Conservation (phyloP, 495 filamentous ascomycete genomes). For the Penicillium cataractarum region DNA sequence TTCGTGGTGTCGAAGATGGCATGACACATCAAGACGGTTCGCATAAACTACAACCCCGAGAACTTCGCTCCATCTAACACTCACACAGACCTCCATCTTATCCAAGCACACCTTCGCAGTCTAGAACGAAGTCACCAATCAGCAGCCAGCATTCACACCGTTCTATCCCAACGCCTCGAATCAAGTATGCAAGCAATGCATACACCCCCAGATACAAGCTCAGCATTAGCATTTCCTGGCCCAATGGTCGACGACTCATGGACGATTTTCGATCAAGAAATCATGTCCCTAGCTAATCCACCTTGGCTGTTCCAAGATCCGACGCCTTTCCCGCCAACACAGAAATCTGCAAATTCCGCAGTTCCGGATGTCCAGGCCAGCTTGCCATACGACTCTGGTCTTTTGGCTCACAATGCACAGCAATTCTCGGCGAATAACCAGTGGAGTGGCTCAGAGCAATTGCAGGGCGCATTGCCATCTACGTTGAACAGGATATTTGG, state of each 20-base stretch:
- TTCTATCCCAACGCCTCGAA: conserved; percentile 38
- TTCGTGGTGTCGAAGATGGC: conserved; percentile 45
- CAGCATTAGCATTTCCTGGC: conserved; percentile 27
- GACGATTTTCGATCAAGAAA: conserved; percentile 47
- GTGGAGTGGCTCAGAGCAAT: conserved; percentile 15
- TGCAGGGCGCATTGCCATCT: conserved; percentile 22
- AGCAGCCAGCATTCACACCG: conserved; percentile 36
- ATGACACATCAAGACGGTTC: conserved; percentile 44
- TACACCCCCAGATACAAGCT: conserved; percentile 36
- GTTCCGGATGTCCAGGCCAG: conserved; percentile 6
- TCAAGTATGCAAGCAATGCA: conserved; percentile 45
- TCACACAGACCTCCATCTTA: conserved; percentile 36
- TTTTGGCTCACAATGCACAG: conserved; percentile 8
- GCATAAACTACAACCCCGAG: neutral
- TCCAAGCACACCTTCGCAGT: conserved; percentile 41
- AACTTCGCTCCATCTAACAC: neutral
- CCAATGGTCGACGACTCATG: conserved; percentile 35
- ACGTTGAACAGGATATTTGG: conserved; percentile 33
- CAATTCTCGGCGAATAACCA: conserved; percentile 15
- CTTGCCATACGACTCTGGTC: conserved; percentile 15
- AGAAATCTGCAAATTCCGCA: conserved; percentile 9
- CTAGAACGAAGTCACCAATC: conserved; percentile 35
- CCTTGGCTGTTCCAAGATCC: conserved; percentile 36
- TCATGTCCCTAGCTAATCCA: conserved; percentile 38
- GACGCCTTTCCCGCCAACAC: conserved; percentile 5